Evolutionary conservation across 768 basidiomycete genomes (phyloP).

Genomic region (Dictyophora rubrovolvata): DNA sequence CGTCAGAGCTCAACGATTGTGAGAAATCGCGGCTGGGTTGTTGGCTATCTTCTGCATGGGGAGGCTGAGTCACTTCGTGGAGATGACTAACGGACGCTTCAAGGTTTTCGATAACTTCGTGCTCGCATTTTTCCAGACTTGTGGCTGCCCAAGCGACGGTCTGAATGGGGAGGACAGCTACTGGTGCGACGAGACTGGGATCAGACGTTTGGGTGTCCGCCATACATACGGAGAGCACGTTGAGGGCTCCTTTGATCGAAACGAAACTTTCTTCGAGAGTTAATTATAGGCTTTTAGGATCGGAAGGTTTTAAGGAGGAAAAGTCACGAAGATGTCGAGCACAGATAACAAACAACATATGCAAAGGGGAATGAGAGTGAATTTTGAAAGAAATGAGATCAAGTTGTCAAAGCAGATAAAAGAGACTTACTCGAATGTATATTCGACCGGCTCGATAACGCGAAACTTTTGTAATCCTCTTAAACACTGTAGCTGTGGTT

Average conservation of each 20-base stretch:
- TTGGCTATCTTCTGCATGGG: neutral
- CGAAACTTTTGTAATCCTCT: neutral
- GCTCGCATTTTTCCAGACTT: neutral
- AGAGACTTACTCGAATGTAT: neutral
- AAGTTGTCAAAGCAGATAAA: neutral
- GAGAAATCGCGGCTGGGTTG: constrained; percentile 1
- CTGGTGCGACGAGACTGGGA: constrained; percentile 4
- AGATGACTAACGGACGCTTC: neutral
- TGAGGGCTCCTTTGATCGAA: neutral
- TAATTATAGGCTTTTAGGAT: no score
- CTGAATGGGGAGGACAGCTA: constrained; percentile 3
- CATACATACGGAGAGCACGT: constrained; percentile 7
- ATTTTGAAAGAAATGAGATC: neutral
- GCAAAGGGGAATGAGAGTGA: neutral
- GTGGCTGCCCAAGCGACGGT: neutral
- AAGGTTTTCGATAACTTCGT: neutral
- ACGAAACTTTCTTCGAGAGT: no score
- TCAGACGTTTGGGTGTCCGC: constrained; percentile 7
- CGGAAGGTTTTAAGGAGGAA: no score
- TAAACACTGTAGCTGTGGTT: neutral
- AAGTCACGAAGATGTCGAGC: neutral
- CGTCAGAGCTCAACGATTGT: neutral
- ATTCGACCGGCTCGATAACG: neutral
- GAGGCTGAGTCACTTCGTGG: neutral
- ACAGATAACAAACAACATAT: neutral